Base-by-base conservation (phyloP, 73 alveolate species). In the Paramecium sexaurelia region DNA sequence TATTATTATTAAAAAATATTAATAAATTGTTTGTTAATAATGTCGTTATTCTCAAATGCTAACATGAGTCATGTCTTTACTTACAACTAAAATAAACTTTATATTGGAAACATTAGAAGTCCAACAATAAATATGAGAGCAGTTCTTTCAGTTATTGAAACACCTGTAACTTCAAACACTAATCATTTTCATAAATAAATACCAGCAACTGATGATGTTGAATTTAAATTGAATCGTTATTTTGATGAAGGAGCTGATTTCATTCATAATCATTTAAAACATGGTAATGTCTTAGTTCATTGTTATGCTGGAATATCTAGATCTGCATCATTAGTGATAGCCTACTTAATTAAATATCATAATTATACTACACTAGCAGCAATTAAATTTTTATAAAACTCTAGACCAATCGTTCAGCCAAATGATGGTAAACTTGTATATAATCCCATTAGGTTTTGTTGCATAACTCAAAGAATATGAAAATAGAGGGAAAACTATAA, bases 281-380 rank as follows among this genome's bases (percentile, higher is more conserved):
- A 51, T 94, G 98, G 92, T 36, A 56, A 61, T 19, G 96, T 96
- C 6, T 93, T 96, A 68, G 96, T 96, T 6, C 99, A 96, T 93
- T 96, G 99, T 56, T 96, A 92, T 93, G 95, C 95, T 55, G 99
- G 99, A 4, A 94, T 94, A 15, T 97, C 99, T 1, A 82, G 99
- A 78, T 91, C 97, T 41, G 95, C 99, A 13, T 87, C 99, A 1
- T 91, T 97, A 75, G 95, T 96, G 5, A 93, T 94, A 68, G 99
- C 99, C 6, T 97, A 96, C 84, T 43, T 97, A 78, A 96, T 97
- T 92, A 91, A 96, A 92, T 95, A 94, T 55, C 85, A 93, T 83
- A 93, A 93, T 51, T 92, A 94, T 96, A 87, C 94, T 5, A 78
- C 92, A 41, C 69, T 84, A 88, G 90, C 91, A 47, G 98, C 98